Percentiles rank a stretch among this genome's conserved stretches.
Evolutionary conservation across 1,139 yeast species (phyloP).

Genomic region (Pichia sp.): DNA sequence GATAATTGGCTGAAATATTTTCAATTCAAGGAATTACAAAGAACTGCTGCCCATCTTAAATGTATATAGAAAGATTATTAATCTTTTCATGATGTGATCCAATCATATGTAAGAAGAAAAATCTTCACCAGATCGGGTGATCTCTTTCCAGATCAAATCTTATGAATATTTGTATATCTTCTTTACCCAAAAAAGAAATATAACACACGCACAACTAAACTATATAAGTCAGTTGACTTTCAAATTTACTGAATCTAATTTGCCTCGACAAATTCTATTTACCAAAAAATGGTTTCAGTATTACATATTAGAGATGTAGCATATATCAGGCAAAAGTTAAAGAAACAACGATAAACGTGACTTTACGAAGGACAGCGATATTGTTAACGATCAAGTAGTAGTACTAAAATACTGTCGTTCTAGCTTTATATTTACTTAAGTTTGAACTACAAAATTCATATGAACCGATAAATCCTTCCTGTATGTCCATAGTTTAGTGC

Average conservation of each 20-base stretch:
- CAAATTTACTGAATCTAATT: background rate
- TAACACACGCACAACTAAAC: background rate
- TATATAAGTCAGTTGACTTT: background rate
- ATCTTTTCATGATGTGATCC: background rate
- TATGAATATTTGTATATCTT: background rate
- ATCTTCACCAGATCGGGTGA: too few species aligned
- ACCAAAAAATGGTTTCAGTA: background rate
- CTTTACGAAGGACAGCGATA: too few species aligned
- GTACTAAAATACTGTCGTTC: too few species aligned
- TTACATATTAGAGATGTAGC: too few species aligned
- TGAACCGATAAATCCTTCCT: too few species aligned
- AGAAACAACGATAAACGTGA: too few species aligned
- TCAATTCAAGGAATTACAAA: background rate
- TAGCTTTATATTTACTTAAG: too few species aligned
- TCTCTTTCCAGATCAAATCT: background rate
- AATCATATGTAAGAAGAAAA: too few species aligned
- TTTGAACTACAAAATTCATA: too few species aligned
- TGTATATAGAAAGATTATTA: background rate
- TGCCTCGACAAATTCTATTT: background rate
- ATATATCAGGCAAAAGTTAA: too few species aligned
- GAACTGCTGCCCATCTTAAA: background rate
- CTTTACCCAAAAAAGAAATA: background rate
- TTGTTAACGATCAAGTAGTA: too few species aligned
- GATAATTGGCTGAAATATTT: background rate
- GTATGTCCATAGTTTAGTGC: too few species aligned